Base-by-base conservation (phyloP, 495 filamentous ascomycete genomes). In the Penicillium riverlandense region DNA sequence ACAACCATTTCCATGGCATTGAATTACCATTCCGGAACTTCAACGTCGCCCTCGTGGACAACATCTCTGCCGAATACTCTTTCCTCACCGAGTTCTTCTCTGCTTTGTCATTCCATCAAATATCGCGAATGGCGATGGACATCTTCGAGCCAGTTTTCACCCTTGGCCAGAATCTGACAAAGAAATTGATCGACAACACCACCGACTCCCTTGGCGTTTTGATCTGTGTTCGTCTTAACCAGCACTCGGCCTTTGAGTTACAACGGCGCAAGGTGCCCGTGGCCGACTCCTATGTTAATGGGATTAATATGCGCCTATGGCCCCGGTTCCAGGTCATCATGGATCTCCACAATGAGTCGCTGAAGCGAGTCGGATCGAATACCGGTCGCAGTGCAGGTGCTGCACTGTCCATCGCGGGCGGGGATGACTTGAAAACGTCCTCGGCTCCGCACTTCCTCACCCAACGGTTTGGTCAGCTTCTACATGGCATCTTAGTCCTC, bases 241-340 rank as follows among this genome's bases (percentile, higher is more conserved):
- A 98, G 53, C 86, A 89, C 50, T 79, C 88, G 27, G 88, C 90
- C 7, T 98, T 97, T 52, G 86, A 95, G 61, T 75, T 96, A 7
- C 92, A 98, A 61, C 78, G 92, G 7, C 82, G 91, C 37, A 88
- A 90, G 55, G 80, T 96, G 2, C 94, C 92, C 8, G 83, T 88
- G 4, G 82, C 85, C 2, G 92, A 98, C 46, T 77, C 79, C 28
- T 97, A 97, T 60, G 84, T 96, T 54, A 98, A 97, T 61, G 90
- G 82, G 12, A 92, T 88, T 15, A 85, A 84, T 52, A 97, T 98
- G 91, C 80, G 88, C 7, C 80, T 98, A 6, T 98, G 92, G 92
- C 92, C 92, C 5, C 83, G 90, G 28, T 88, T 98, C 58, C 94
- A 97, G 66, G 76, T 84, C 15, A 80, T 92, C 55, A 95, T 97